These are phyloP conservation scores for Spiraea crenata DNA, from an alignment of 331 rosid genomes.

Conservation along the genomic window DNA sequence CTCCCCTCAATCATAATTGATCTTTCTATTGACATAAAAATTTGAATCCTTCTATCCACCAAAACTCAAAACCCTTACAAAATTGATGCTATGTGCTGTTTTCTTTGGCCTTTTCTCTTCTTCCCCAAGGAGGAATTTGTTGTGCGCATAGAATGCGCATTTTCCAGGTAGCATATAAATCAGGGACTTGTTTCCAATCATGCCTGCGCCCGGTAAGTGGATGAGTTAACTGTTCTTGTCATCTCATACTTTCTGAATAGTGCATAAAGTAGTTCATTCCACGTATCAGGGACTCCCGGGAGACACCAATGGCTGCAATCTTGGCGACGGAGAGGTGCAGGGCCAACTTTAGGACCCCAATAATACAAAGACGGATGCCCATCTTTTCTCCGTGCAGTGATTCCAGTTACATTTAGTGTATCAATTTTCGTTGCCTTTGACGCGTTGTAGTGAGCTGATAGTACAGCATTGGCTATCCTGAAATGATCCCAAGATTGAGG, in stretches of 20 bases:
- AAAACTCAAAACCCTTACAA: constrained; percentile 19
- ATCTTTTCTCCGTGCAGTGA: constrained; percentile 79
- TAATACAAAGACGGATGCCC: constrained; percentile 79
- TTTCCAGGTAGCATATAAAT: constrained; percentile 4
- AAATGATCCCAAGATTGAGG: constrained; percentile 53
- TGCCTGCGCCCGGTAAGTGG: constrained; percentile 9
- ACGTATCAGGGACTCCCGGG: constrained; percentile 88
- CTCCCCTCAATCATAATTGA: neutral
- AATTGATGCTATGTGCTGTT: constrained; percentile 3
- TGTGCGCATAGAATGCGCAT: neutral
- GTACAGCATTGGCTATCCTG: constrained; percentile 53
- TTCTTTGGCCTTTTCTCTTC: neutral
- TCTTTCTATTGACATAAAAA: constrained; percentile 14
- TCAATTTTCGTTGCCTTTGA: constrained; percentile 32
- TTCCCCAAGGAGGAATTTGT: constrained; percentile 3
- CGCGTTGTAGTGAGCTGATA: constrained; percentile 30
- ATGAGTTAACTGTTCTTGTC: constrained; percentile 16
- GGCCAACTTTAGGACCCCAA: constrained; percentile 41
- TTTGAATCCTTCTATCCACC: constrained; percentile 15
- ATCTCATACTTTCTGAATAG: constrained; percentile 43
- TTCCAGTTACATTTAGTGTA: constrained; percentile 59
- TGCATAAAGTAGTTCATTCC: constrained; percentile 90
- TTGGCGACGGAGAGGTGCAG: constrained; percentile 61
- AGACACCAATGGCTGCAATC: constrained; percentile 98
- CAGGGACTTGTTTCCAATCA: constrained; percentile 13